Conservation (phyloP, 495 filamentous ascomycete genomes). For the Pseudevernia furfuracea region DNA sequence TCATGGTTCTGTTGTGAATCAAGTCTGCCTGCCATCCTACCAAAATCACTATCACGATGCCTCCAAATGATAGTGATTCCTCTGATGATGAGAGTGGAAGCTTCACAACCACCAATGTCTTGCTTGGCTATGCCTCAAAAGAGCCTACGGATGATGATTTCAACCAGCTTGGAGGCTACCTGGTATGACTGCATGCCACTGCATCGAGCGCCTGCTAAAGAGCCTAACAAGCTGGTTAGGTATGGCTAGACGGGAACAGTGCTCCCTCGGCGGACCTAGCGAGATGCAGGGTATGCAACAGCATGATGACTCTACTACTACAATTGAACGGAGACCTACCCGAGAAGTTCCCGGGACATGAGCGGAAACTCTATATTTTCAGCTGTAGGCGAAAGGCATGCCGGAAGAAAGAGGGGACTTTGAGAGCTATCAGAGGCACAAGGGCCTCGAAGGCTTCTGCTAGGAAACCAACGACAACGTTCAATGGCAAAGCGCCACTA, state of each 20-base stretch:
- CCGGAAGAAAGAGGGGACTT: slow-evolving; percentile 70
- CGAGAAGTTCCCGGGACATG: slow-evolving; percentile 74
- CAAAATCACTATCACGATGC: slow-evolving; percentile 45
- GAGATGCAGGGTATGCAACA: slow-evolving; percentile 83
- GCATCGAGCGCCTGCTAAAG: not conserved
- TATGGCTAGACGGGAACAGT: slow-evolving; percentile 64
- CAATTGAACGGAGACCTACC: slow-evolving; percentile 89
- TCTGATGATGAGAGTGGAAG: slow-evolving; percentile 51
- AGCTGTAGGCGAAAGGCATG: slow-evolving; percentile 72
- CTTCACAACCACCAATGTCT: slow-evolving; percentile 78
- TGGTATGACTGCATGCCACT: slow-evolving; percentile 49
- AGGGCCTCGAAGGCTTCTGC: slow-evolving; percentile 37
- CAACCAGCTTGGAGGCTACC: slow-evolving; percentile 79
- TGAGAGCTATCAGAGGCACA: slow-evolving; percentile 62
- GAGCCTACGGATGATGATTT: slow-evolving; percentile 77
- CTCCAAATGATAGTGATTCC: slow-evolving; percentile 73
- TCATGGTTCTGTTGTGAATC: not conserved
- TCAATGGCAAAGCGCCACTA: slow-evolving; percentile 25
- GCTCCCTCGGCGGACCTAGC: slow-evolving; percentile 72
- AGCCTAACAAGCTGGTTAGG: slow-evolving; percentile 41
- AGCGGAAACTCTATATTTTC: slow-evolving; percentile 79
- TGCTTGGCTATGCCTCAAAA: slow-evolving; percentile 82
- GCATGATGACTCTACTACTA: slow-evolving; percentile 72
- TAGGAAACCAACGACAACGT: slow-evolving; percentile 24
- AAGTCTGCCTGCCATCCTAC: not conserved